phyloP scores from a whole-genome alignment of 106 monocot genomes.

The Narthecium ossifragum region DNA sequence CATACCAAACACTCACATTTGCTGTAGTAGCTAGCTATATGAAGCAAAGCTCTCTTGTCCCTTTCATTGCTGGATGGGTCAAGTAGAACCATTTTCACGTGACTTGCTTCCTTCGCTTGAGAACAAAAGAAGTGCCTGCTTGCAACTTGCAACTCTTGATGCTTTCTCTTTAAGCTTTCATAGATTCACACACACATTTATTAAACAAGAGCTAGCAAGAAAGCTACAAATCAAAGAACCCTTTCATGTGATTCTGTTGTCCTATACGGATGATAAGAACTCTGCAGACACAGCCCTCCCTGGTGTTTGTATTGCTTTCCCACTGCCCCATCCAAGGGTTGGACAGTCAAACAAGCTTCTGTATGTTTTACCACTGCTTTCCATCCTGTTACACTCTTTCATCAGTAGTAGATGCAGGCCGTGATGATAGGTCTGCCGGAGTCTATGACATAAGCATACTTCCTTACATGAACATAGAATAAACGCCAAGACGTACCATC shows the following conservation, averaged over 20 bases:
- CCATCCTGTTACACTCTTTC: conserved; percentile 7
- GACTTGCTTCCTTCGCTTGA: neutral
- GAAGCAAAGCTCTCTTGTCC: neutral
- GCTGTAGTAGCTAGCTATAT: too few species aligned
- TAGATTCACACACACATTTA: too few species aligned
- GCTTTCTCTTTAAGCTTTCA: too few species aligned
- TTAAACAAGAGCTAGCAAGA: too few species aligned
- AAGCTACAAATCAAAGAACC: too few species aligned
- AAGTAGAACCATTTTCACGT: neutral
- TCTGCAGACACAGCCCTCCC: too few species aligned
- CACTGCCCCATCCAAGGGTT: conserved; percentile 6
- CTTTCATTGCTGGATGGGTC: too few species aligned
- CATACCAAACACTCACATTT: too few species aligned
- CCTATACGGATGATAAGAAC: too few species aligned
- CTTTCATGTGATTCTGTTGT: too few species aligned
- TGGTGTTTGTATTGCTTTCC: too few species aligned
- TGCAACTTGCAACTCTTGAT: neutral
- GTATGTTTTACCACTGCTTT: neutral
- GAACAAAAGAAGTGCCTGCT: neutral
- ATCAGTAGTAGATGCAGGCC: conserved; percentile 2
- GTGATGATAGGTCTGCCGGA: too few species aligned
- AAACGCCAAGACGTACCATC: neutral
- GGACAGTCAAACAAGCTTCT: conserved; percentile 40
- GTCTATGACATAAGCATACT: neutral
- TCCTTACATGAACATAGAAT: neutral